Evolutionary conservation across 148 eudicot species (phyloP).

Genomic region (Rhododendron kiyosumense): DNA sequence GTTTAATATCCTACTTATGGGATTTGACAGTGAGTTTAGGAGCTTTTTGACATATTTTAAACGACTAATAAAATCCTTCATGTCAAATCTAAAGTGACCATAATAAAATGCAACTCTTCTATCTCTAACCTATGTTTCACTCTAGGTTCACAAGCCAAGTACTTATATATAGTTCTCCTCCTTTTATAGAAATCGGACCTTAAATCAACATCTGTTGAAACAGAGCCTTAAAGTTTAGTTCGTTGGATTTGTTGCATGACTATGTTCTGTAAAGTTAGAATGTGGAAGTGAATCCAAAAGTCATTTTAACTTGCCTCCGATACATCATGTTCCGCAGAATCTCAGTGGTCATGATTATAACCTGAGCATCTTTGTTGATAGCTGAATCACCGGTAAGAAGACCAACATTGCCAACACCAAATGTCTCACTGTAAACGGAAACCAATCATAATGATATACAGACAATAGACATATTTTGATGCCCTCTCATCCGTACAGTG

Average conservation of each 20-base stretch:
- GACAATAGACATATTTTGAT: neutral
- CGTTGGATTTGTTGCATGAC: neutral
- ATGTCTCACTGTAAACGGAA: slow-evolving; percentile 53
- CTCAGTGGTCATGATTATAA: slow-evolving; percentile 96
- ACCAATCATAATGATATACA: neutral
- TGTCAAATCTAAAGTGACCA: neutral
- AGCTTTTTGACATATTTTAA: neutral
- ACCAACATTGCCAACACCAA: slow-evolving; percentile 90
- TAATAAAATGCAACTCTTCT: neutral
- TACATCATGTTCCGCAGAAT: slow-evolving; percentile 95
- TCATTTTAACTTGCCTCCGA: slow-evolving; percentile 47
- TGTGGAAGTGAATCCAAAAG: neutral
- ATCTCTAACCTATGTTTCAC: neutral
- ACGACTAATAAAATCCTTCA: neutral
- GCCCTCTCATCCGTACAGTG: neutral
- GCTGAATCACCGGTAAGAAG: slow-evolving; percentile 98
- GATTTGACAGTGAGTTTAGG: neutral
- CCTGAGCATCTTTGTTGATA: slow-evolving; percentile 87
- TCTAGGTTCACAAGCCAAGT: neutral
- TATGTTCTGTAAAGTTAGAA: neutral
- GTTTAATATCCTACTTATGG: neutral
- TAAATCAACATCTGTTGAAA: neutral
- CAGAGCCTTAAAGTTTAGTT: neutral
- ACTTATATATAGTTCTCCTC: neutral
- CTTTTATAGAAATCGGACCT: neutral